These are phyloP conservation scores for Cronartium quercuum DNA, from an alignment of 1,284 basidiomycete genomes.

Conservation along the genomic window DNA sequence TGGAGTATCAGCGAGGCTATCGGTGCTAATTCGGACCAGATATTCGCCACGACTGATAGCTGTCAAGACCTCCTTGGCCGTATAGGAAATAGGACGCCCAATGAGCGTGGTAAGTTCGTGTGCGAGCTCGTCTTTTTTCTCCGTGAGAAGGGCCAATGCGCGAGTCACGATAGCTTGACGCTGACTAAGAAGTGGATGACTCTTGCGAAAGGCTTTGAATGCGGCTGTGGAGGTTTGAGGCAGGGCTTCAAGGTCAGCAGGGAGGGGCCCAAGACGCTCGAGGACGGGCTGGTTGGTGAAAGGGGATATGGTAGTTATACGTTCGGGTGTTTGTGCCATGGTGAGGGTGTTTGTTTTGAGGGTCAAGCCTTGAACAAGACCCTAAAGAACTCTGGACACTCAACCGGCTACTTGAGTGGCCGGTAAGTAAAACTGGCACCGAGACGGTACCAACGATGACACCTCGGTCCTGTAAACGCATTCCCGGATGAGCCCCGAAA, in stretches of 20 bases:
- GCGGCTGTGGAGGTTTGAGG: slow-evolving; percentile 41
- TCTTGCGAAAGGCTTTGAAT: slow-evolving; percentile 52
- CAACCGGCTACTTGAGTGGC: no score
- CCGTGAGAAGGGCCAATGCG: slow-evolving; percentile 65
- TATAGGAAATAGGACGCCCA: slow-evolving; percentile 75
- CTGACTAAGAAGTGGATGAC: slow-evolving; percentile 62
- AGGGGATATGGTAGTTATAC: slow-evolving; percentile 53
- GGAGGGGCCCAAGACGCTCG: slow-evolving; percentile 50
- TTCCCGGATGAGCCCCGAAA: neutral
- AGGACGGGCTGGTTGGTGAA: slow-evolving; percentile 52
- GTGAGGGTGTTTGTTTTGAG: no score
- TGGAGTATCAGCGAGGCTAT: slow-evolving; percentile 70
- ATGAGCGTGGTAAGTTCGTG: slow-evolving; percentile 71
- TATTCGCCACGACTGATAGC: slow-evolving; percentile 73
- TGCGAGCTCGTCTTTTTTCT: slow-evolving; percentile 63
- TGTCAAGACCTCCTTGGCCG: slow-evolving; percentile 70
- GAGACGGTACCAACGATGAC: neutral
- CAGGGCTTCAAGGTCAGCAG: slow-evolving; percentile 57
- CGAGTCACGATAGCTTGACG: slow-evolving; percentile 59
- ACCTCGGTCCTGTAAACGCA: neutral
- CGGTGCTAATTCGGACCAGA: slow-evolving; percentile 74
- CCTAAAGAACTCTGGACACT: no score
- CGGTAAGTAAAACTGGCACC: no score
- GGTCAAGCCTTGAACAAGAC: no score
- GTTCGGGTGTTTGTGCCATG: neutral